A percentile compares a stretch with the other conserved stretches of the same genome.
Evolutionary conservation across 2,329 filamentous ascomycete species (phyloP).

Genomic region (Botrytis paeoniae): DNA sequence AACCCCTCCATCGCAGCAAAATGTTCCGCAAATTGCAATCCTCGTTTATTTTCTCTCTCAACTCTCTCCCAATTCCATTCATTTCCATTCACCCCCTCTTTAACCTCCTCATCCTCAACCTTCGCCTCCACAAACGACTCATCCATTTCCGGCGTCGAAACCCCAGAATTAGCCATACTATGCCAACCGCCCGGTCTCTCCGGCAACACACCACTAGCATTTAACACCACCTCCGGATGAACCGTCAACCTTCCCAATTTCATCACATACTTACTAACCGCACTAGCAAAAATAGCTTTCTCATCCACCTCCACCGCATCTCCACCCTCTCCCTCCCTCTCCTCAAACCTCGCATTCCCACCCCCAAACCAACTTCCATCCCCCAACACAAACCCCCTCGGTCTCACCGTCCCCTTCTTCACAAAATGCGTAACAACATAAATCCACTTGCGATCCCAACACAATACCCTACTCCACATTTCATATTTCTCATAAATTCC

Average conservation of each 20-base stretch:
- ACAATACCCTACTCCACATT: constrained; percentile 67
- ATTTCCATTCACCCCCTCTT: constrained; percentile 19
- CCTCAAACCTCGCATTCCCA: constrained; percentile 41
- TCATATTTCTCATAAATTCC: constrained; percentile 67
- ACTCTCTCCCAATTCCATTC: constrained; percentile 58
- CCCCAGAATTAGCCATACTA: constrained; percentile 36
- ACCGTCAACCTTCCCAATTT: constrained; percentile 82
- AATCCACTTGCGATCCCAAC: constrained; percentile 80
- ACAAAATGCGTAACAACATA: constrained; percentile 75
- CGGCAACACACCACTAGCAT: constrained; percentile 71
- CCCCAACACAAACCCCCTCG: constrained; percentile 44
- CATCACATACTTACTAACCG: constrained; percentile 77
- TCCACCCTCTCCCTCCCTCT: constrained; percentile 41
- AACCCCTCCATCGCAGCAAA: constrained; percentile 57
- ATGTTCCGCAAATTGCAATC: constrained; percentile 53
- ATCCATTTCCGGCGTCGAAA: constrained; percentile 29
- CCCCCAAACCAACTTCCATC: constrained; percentile 43
- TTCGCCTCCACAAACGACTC: constrained; percentile 11
- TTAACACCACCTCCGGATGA: constrained; percentile 72
- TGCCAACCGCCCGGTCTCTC: constrained; percentile 65
- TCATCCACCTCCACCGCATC: constrained; percentile 45
- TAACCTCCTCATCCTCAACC: constrained; percentile 18
- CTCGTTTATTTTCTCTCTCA: constrained; percentile 53
- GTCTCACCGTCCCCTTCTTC: constrained; percentile 55
- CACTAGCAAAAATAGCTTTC: constrained; percentile 67